Evolutionary conservation across 2,329 filamentous ascomycete species (phyloP).

Genomic region (Elsinoe necatrix): DNA sequence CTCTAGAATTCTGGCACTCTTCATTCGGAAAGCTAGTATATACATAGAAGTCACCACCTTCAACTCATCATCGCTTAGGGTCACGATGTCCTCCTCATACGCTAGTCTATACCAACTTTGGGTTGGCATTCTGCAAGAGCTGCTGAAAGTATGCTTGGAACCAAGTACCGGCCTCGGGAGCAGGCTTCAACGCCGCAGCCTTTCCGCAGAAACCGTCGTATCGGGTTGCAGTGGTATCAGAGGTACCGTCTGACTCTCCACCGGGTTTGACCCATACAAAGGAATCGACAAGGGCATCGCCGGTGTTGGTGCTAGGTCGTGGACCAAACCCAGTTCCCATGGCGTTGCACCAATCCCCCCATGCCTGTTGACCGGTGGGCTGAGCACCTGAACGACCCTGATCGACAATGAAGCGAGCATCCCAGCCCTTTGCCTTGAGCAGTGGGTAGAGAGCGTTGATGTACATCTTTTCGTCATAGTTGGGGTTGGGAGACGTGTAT

Average conservation of each 20-base stretch:
- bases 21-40: too few species aligned
- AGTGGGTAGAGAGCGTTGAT: conserved; percentile 45
- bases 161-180: conserved; percentile 63
- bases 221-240: neutral
- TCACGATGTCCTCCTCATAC: too few species aligned
- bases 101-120: conserved; percentile 18
- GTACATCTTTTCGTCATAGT: conserved; percentile 47
- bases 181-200: conserved; percentile 28
- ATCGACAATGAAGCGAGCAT: conserved; percentile 49
- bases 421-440: conserved; percentile 39
- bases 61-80: too few species aligned
- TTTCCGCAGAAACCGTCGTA: conserved; percentile 6
- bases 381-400: conserved; percentile 55
- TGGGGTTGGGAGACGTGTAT: conserved; percentile 39
- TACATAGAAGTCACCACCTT: too few species aligned
- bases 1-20: too few species aligned
- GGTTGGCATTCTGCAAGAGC: conserved; percentile 30
- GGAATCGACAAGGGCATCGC: conserved; percentile 51
- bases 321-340: conserved; percentile 51
- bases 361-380: conserved; percentile 45
- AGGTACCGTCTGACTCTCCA: conserved; percentile 39
- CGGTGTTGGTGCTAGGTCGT: conserved; percentile 56
- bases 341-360: conserved; percentile 43
- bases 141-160: conserved; percentile 43
- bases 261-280: conserved; percentile 67